Percentiles rank a stretch among this genome's conserved stretches.
These are phyloP conservation scores for Trametes meyenii DNA, from an alignment of 768 basidiomycete species.

Conservation along the genomic window DNA sequence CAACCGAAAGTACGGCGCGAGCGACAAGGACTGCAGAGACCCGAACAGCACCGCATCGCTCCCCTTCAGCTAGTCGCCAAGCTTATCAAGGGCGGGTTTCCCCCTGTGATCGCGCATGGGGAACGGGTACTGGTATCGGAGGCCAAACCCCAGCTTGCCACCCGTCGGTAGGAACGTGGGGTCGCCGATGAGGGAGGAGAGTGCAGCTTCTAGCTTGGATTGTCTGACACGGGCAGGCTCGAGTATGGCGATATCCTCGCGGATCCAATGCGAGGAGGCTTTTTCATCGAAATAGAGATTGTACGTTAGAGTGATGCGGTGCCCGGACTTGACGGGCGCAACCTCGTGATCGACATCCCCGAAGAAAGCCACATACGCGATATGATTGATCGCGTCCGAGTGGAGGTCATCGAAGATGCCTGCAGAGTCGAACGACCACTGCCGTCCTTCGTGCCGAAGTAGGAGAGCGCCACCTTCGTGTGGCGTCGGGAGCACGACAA, in stretches of 20 bases:
- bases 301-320: slow-evolving; percentile 49
- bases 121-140: slow-evolving; percentile 37
- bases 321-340: slow-evolving; percentile 41
- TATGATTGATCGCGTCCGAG: not conserved
- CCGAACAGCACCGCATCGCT: slow-evolving; percentile 8
- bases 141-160: slow-evolving; percentile 44
- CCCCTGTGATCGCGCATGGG: not conserved
- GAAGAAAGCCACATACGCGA: slow-evolving; percentile 47
- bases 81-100: not conserved
- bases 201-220: slow-evolving; percentile 21
- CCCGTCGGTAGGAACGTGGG: slow-evolving; percentile 38
- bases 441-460: slow-evolving; percentile 31
- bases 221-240: too few relatives aligned
- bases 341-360: slow-evolving; percentile 51
- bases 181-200: slow-evolving; percentile 36
- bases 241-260: not conserved
- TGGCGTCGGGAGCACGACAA: slow-evolving; percentile 49
- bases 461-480: slow-evolving; percentile 50
- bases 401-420: slow-evolving; percentile 19
- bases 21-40: not conserved
- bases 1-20: not conserved
- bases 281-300: slow-evolving; percentile 36
- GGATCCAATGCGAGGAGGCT: not conserved
- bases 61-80: slow-evolving; percentile 11
- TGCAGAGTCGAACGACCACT: slow-evolving; percentile 44